These are phyloP conservation scores for Bertia moriformis DNA, from an alignment of 2,329 filamentous ascomycete species.

Conservation along the genomic window DNA sequence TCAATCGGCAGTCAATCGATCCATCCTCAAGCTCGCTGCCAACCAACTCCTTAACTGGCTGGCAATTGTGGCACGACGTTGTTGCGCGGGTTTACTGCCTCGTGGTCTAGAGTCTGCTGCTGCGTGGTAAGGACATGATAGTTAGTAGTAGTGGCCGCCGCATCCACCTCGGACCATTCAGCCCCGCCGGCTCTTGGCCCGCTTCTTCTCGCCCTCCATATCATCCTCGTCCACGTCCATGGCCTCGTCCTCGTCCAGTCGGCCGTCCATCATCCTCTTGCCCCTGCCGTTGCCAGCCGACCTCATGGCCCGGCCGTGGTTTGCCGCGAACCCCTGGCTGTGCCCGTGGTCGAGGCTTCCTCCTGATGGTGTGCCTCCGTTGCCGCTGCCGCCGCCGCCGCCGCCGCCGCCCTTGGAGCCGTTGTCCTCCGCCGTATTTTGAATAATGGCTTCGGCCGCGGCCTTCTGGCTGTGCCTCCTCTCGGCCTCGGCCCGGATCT, in stretches of 20 bases:
- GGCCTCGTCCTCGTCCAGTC: slow-evolving; percentile 27
- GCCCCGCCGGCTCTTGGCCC: no score
- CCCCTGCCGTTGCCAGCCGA: slow-evolving; percentile 25
- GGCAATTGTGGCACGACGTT: no score
- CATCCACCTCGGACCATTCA: no score
- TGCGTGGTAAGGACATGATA: no score
- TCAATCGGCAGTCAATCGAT: no score
- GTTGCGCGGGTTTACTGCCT: no score
- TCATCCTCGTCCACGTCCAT: slow-evolving; percentile 22
- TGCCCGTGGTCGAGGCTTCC: neutral
- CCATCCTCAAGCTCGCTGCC: no score
- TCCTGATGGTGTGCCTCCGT: neutral
- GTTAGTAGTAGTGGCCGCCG: no score
- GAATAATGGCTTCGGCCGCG: slow-evolving; percentile 29
- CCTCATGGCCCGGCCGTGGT: neutral
- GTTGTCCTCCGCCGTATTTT: slow-evolving; percentile 31
- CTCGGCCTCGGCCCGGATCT: slow-evolving; percentile 44
- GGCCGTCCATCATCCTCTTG: slow-evolving; percentile 20
- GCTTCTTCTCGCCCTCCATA: slow-evolving; percentile 25
- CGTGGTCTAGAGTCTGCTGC: no score
- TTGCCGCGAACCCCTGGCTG: neutral
- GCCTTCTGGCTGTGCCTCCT: slow-evolving; percentile 33
- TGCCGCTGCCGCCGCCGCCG: no score
- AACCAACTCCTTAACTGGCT: no score
- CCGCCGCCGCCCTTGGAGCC: slow-evolving; percentile 10